Evolutionary conservation across 371 early-diverging fungal species (phyloP).

Genomic region (Actinomortierella ambigua): DNA sequence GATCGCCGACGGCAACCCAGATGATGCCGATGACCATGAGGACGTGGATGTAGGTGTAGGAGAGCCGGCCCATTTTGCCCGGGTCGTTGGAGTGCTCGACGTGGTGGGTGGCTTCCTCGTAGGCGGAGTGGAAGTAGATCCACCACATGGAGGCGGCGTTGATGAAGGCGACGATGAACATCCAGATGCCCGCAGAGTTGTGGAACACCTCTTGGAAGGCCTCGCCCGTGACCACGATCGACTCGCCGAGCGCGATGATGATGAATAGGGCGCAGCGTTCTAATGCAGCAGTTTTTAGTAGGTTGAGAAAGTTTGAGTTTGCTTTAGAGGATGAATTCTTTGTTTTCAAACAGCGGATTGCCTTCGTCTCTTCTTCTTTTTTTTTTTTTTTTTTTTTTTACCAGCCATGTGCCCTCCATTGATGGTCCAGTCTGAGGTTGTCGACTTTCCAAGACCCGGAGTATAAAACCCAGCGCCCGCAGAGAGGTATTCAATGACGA

Average conservation of each 20-base stretch:
- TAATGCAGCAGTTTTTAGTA: slow-evolving; percentile 1
- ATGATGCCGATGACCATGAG: slow-evolving; percentile 40
- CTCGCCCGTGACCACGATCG: slow-evolving; percentile 36
- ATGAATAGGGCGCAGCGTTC: slow-evolving; percentile 41
- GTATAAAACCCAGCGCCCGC: slow-evolving; percentile 24
- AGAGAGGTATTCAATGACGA: slow-evolving; percentile 24
- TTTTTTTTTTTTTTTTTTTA: slow-evolving; percentile 5
- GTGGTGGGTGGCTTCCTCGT: slow-evolving; percentile 20
- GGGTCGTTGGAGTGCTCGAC: slow-evolving; percentile 24
- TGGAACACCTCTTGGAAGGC: slow-evolving; percentile 13
- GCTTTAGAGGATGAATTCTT: background rate
- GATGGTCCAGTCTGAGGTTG: slow-evolving; percentile 28
- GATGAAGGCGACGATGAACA: slow-evolving; percentile 29
- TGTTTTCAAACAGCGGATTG: background rate
- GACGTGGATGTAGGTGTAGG: slow-evolving; percentile 34
- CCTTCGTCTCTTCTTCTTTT: background rate
- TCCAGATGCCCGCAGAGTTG: slow-evolving; percentile 20
- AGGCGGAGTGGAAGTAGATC: slow-evolving; percentile 40
- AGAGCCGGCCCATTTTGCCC: slow-evolving; percentile 35
- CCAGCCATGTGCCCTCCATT: slow-evolving; percentile 41
- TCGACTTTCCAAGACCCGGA: slow-evolving; percentile 18
- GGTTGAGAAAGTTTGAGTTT: background rate
- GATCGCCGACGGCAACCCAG: slow-evolving; percentile 37
- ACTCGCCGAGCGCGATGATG: slow-evolving; percentile 40
- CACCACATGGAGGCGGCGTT: slow-evolving; percentile 39